Base-by-base conservation (phyloP, 192 early-diverging fungal species). In the Radiomyces spectabilis region DNA sequence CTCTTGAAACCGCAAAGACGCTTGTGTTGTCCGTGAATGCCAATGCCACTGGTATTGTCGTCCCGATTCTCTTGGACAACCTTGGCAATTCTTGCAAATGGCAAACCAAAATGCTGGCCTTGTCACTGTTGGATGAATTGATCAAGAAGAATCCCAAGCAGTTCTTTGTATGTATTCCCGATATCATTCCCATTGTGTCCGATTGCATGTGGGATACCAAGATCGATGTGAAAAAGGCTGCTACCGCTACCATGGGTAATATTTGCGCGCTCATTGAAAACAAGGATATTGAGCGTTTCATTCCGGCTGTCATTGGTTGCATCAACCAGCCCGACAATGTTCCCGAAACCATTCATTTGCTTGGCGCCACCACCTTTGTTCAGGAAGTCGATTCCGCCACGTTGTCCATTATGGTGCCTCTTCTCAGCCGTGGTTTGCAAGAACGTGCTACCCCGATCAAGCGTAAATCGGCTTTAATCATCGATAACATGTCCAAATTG, bases 401-500 rank as follows among this genome's bases (percentile, higher is more conserved):
- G 35, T 77, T 91, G 41, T 77, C 85, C 68, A 84, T 90, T 69
- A 86, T 90, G 85, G 79, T 82, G 37, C 87, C 87, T 49, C 66
- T 86, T 40, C 72, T 89, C 57, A 60, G 67, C 57, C 86, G 84
- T 84, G 84, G 78, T 71, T 66, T 84, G 55, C 64, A 72, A 34
- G 85, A 89, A 67, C 75, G 85, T 61, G 72, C 73, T 63, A 83
- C 78, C 59, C 69, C 84, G 41, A 81, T 88, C 55, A 74, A 84
- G 55, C 84, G 86, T 73, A 80, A 83, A 64, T 72, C 80, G 61
- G 80, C 82, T 53, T 79, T 89, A 56, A 88, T 91, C 69, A 87
- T 91, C 61, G 85, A 89, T 79, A 91, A 91, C 81, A 91, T 91
- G 89, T 87, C 82, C 71, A 91, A 89, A 74, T 77, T 91, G 44